Evolutionary conservation across 1,284 basidiomycete genomes (phyloP).

Genomic region (Chalciporus sp.): DNA sequence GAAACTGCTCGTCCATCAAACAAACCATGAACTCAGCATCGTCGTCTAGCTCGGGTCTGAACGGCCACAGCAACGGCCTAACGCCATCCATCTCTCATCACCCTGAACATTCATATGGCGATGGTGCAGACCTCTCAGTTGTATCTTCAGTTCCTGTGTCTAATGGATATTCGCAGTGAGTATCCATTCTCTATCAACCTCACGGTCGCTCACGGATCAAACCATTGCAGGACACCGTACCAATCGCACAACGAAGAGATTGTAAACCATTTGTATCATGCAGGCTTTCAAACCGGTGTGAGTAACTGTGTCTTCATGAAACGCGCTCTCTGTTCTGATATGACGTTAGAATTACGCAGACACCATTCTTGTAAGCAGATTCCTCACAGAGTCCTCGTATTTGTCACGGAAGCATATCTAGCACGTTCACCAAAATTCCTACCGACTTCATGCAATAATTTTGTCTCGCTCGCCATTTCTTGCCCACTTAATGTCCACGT

Average conservation of each 20-base stretch:
- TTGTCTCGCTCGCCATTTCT: constrained; percentile 85
- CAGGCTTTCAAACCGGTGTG: constrained; percentile 79
- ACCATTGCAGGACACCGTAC: constrained; percentile 44
- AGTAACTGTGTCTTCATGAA: constrained; percentile 34
- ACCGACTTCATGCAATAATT: constrained; percentile 79
- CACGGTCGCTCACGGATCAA: constrained; percentile 13
- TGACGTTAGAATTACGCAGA: constrained; percentile 73
- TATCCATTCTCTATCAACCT: constrained; percentile 9
- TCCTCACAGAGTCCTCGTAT: constrained; percentile 13
- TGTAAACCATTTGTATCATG: constrained; percentile 72
- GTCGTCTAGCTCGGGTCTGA: constrained; percentile 21
- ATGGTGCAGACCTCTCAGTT: constrained; percentile 23
- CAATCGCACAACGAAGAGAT: constrained; percentile 70
- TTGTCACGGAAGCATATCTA: constrained; percentile 35
- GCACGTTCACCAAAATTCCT: constrained; percentile 76
- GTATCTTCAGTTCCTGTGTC: constrained; percentile 26
- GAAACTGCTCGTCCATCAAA: constrained; percentile 4
- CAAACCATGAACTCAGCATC: constrained; percentile 25
- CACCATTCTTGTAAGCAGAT: constrained; percentile 64
- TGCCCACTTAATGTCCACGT: constrained; percentile 80
- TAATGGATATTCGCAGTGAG: constrained; percentile 50
- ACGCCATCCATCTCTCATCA: constrained; percentile 16
- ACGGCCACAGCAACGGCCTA: constrained; percentile 32
- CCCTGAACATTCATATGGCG: constrained; percentile 23
- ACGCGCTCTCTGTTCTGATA: constrained; percentile 12